Base-by-base conservation (phyloP, 2,329 filamentous ascomycete genomes). In the Fusarium sp. region DNA sequence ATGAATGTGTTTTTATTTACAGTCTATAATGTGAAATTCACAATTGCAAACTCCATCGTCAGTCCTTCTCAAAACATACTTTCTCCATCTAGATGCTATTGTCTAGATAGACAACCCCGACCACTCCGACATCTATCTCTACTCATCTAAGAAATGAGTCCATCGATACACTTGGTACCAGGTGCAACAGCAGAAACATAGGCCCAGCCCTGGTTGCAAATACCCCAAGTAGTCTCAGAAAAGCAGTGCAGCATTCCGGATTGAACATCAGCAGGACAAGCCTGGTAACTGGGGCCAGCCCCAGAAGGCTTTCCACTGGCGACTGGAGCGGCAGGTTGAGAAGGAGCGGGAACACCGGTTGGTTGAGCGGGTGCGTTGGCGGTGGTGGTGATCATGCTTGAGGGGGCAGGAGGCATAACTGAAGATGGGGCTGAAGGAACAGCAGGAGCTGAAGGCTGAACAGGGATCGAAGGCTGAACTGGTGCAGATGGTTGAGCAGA, bases 191-290 rank as follows among this genome's bases (percentile, higher is more conserved):
- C 25, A 37, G 69, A 71, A 7, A 73, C 61, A 40, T 72, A 20
- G 2, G 71, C 63, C 73, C 70, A 76, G 0, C 74, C 74, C 16
- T 48, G 16, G 4, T 74, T 75, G 61, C 74, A 76, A 13, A 76
- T 70, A 3, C 74, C 74, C 37, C 75, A 76, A 10, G 56, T 32
- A 8, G 29, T 58, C 7, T 54, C 47, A 1, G 59, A 51, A n/a
- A 76, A 54, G 18, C 74, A 76, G 11, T 71, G 30, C 3, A 75
- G 34, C 18, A 48, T 57, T 1, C 67, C 73, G 0, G 64, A 59
- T 4, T 61, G 45, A 18, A 66, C 24, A 14, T 46, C 37, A 1
- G 47, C 22, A 8, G 69, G 59, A 13, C 74, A 76, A 5, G 71
- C 57, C 42, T 62, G 25, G 3, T 55, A 57, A 53, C 65, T 59